These are phyloP conservation scores for Capsicum rhomboideum DNA, from an alignment of 257 asterid species.

Conservation along the genomic window DNA sequence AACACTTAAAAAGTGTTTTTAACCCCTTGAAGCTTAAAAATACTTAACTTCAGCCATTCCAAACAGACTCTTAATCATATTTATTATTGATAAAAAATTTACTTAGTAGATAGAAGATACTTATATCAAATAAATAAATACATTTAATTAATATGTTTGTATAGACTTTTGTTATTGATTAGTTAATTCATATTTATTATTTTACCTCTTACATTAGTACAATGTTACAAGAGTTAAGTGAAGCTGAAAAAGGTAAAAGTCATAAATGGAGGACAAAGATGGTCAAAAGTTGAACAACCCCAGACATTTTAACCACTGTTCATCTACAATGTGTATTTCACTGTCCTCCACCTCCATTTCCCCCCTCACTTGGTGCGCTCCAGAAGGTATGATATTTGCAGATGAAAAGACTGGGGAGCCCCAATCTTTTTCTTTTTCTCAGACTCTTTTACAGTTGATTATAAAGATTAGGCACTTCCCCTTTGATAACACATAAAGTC, in stretches of 20 bases:
- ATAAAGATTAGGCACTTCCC: background rate
- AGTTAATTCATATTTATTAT: too few relatives aligned
- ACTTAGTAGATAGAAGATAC: too few relatives aligned
- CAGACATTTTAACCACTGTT: background rate
- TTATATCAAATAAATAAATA: too few relatives aligned
- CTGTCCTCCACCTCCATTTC: background rate
- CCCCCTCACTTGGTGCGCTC: background rate
- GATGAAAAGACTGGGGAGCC: background rate
- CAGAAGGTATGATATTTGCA: background rate
- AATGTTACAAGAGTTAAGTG: background rate
- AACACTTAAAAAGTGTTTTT: too few relatives aligned
- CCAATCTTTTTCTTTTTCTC: background rate
- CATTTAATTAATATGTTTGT: too few relatives aligned
- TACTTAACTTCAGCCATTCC: too few relatives aligned
- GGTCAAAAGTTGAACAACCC: background rate
- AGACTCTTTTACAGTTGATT: background rate
- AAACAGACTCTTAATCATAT: too few relatives aligned
- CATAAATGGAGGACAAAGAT: background rate
- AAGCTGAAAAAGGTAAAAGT: background rate
- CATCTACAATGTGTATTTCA: background rate
- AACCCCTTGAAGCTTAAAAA: too few relatives aligned
- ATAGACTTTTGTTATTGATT: too few relatives aligned
- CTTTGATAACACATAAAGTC: too few relatives aligned
- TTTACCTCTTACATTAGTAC: too few relatives aligned
- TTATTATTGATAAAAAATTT: too few relatives aligned